Percentiles rank a stretch among this genome's conserved stretches.
phyloP scores from a whole-genome alignment of 805 yeast species.

The Kodamaea neixiangensis region DNA sequence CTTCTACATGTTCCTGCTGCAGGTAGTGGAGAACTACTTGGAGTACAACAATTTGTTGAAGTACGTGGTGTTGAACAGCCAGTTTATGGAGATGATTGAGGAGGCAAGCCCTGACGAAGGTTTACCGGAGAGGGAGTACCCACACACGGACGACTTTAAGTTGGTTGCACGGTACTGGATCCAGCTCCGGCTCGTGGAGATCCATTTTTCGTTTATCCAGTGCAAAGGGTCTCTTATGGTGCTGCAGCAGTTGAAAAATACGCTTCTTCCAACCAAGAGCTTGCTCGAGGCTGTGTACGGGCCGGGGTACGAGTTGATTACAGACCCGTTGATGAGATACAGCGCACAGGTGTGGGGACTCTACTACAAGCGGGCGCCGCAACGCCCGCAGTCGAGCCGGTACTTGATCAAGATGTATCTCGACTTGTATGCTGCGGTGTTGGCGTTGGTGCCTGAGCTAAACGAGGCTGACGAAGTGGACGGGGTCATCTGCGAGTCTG shows the following conservation, averaged over 20 bases:
- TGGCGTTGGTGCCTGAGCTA: slow-evolving; percentile 11
- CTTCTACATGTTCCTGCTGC: slow-evolving; percentile 20
- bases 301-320: slow-evolving; percentile 10
- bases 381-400: slow-evolving; percentile 9
- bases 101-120: neutral
- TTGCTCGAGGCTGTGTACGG: slow-evolving; percentile 21
- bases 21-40: slow-evolving; percentile 25
- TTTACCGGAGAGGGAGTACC: slow-evolving; percentile 4
- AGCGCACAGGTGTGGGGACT: slow-evolving; percentile 18
- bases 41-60: slow-evolving; percentile 29
- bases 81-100: slow-evolving; percentile 18
- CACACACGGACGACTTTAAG: slow-evolving; percentile 17
- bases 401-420: slow-evolving; percentile 21
- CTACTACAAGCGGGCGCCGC: slow-evolving; percentile 22
- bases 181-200: slow-evolving; percentile 29
- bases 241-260: slow-evolving; percentile 24
- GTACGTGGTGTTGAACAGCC: slow-evolving; percentile 20
- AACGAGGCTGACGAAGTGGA: neutral
- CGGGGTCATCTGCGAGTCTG: neutral
- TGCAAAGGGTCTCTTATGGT: slow-evolving; percentile 27
- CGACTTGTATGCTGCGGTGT: slow-evolving; percentile 18
- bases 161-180: slow-evolving; percentile 26
- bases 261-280: slow-evolving; percentile 26
- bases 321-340: slow-evolving; percentile 12
- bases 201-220: slow-evolving; percentile 30